Conservation (phyloP, 192 early-diverging fungal genomes). For the Backusella luteola region DNA sequence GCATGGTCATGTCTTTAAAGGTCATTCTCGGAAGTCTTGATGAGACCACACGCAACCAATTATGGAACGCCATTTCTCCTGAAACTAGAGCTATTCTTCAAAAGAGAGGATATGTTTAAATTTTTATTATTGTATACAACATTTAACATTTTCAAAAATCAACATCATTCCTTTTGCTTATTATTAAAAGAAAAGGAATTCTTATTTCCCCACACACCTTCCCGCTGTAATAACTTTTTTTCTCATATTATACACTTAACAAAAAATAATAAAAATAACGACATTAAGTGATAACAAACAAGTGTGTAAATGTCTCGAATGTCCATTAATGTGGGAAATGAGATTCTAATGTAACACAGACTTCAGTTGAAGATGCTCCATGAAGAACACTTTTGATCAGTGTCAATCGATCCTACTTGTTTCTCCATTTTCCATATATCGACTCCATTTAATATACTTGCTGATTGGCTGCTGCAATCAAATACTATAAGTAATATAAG, state of each 20-base stretch:
- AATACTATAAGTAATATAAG: too few relatives aligned
- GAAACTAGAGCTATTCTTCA: conserved; percentile 40
- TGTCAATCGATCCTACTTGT: too few relatives aligned
- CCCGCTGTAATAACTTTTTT: background rate
- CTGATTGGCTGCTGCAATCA: too few relatives aligned
- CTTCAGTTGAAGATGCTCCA: too few relatives aligned
- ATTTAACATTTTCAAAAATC: background rate
- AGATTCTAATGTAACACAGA: too few relatives aligned
- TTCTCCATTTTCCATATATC: too few relatives aligned
- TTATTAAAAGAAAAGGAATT: background rate
- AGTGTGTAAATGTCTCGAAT: background rate
- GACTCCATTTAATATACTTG: too few relatives aligned
- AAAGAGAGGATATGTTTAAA: conserved; percentile 31
- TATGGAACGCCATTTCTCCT: conserved; percentile 56
- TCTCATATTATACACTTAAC: background rate
- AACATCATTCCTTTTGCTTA: background rate
- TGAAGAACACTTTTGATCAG: too few relatives aligned
- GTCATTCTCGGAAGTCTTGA: conserved; percentile 45
- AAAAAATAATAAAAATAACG: background rate
- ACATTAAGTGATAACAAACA: too few relatives aligned
- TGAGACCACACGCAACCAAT: conserved; percentile 43
- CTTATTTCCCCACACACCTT: background rate
- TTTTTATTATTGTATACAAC: conserved; percentile 4
- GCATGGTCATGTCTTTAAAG: conserved; percentile 57
- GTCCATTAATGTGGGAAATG: background rate